A percentile compares a stretch with the other conserved stretches of the same genome.
Evolutionary conservation across 805 yeast genomes (phyloP).

Genomic region (Myxozyma vanderwaltii): DNA sequence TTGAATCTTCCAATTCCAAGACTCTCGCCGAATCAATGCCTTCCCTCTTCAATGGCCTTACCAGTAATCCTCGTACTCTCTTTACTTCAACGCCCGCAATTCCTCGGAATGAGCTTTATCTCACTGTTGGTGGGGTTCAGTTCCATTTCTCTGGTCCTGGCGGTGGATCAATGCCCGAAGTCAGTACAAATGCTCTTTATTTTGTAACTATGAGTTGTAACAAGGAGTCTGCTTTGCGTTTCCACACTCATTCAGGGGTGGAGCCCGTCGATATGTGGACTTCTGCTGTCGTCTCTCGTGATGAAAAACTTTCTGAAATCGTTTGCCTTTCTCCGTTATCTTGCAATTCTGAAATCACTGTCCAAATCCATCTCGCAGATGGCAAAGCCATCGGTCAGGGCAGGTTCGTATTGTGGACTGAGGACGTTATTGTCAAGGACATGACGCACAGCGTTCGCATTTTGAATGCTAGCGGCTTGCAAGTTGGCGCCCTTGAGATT

Average conservation of each 20-base stretch:
- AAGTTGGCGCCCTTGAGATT: conserved; percentile 16
- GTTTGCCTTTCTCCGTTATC: conserved; percentile 65
- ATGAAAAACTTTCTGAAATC: conserved; percentile 71
- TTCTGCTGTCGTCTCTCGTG: conserved; percentile 70
- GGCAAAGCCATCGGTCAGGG: conserved; percentile 66
- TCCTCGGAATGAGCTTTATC: conserved; percentile 30
- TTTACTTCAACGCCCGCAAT: conserved; percentile 20
- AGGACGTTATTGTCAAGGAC: conserved; percentile 22
- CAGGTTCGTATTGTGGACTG: conserved; percentile 47
- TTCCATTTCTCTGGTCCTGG: conserved; percentile 11
- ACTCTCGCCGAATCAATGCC: conserved; percentile 18
- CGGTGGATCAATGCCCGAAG: conserved; percentile 7
- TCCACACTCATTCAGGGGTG: conserved; percentile 9
- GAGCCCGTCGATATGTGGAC: conserved; percentile 37
- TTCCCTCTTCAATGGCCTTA: conserved; percentile 13
- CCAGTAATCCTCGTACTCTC: conserved; percentile 20
- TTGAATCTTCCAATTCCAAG: conserved; percentile 48
- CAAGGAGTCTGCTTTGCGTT: conserved; percentile 10
- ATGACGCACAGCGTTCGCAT: conserved; percentile 12
- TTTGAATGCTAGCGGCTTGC: conserved; percentile 2
- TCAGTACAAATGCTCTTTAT: conserved; percentile 11
- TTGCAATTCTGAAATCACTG: conserved; percentile 52
- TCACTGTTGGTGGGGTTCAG: conserved; percentile 21
- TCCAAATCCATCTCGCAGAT: conserved; percentile 59
- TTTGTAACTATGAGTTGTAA: conserved; percentile 18